Percentiles rank a stretch among this genome's conserved stretches.
Evolutionary conservation across 1,139 yeast species (phyloP).

Genomic region (Geotrichum histeridarum): DNA sequence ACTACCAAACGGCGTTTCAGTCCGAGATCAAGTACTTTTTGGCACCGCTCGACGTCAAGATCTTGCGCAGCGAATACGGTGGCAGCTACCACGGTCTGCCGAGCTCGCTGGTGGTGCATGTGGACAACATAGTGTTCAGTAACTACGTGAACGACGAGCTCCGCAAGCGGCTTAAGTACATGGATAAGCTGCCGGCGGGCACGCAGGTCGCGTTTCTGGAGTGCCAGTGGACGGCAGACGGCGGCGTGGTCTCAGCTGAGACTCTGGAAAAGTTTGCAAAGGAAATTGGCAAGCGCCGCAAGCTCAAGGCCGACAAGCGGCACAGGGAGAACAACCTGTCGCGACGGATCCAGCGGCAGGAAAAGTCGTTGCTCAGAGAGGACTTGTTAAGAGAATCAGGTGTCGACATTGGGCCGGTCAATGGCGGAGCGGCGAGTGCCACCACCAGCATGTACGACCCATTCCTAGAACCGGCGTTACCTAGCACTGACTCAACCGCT

Average conservation of each 20-base stretch:
- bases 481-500: background rate
- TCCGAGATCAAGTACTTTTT: conserved; percentile 62
- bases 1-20: conserved; percentile 70
- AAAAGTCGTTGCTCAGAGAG: conserved; percentile 43
- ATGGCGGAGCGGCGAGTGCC: background rate
- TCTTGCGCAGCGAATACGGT: conserved; percentile 59
- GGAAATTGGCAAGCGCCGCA: conserved; percentile 59
- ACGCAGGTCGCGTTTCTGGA: conserved; percentile 81
- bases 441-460: background rate
- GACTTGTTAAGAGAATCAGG: conserved; percentile 30
- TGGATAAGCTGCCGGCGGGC: conserved; percentile 79
- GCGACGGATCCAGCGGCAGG: conserved; percentile 53
- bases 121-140: conserved; percentile 68
- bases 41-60: conserved; percentile 73
- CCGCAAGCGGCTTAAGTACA: conserved; percentile 61
- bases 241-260: background rate
- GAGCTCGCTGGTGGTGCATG: conserved; percentile 50
- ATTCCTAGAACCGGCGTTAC: background rate
- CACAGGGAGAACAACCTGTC: conserved; percentile 63
- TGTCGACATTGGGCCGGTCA: conserved; percentile 5
- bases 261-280: conserved; percentile 41
- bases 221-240: conserved; percentile 61
- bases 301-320: conserved; percentile 49
- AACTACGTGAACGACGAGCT: conserved; percentile 51
- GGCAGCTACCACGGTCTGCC: conserved; percentile 61